A percentile compares a stretch with the other conserved stretches of the same genome.
These are phyloP conservation scores for Trapa incisa DNA, from an alignment of 345 rosid genomes.

Conservation along the genomic window DNA sequence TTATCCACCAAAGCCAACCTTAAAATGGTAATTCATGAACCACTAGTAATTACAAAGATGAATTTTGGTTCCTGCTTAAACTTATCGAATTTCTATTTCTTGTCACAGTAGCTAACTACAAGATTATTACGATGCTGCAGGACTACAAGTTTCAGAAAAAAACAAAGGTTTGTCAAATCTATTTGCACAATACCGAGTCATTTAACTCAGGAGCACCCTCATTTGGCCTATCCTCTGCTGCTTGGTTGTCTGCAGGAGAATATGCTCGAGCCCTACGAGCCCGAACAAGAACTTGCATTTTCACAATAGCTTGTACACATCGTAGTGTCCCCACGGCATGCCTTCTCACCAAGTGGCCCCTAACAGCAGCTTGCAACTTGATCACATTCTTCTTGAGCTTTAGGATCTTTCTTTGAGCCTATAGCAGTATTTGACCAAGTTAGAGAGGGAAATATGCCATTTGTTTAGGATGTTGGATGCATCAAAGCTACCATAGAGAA, in stretches of 20 bases:
- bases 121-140: no score
- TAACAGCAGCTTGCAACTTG: conserved; percentile 84
- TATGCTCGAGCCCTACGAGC: conserved; percentile 40
- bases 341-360: conserved; percentile 82
- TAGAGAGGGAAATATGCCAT: not conserved
- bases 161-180: conserved; percentile 1
- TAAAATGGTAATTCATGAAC: not conserved
- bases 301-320: conserved; percentile 82
- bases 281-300: conserved; percentile 84
- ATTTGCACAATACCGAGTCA: conserved; percentile 25
- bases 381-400: conserved; percentile 62
- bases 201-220: conserved; percentile 19
- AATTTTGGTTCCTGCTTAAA: not conserved
- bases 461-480: not conserved
- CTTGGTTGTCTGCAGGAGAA: conserved; percentile 12
- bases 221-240: conserved; percentile 12
- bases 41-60: not conserved
- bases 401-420: conserved; percentile 56
- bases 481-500: not conserved
- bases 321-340: conserved; percentile 78
- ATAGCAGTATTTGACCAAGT: conserved; percentile 8
- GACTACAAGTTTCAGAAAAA: not conserved
- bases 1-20: not conserved
- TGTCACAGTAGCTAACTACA: not conserved
- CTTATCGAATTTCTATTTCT: not conserved